Conservation (phyloP, 148 eudicot genomes). For the Camellia japonica region DNA sequence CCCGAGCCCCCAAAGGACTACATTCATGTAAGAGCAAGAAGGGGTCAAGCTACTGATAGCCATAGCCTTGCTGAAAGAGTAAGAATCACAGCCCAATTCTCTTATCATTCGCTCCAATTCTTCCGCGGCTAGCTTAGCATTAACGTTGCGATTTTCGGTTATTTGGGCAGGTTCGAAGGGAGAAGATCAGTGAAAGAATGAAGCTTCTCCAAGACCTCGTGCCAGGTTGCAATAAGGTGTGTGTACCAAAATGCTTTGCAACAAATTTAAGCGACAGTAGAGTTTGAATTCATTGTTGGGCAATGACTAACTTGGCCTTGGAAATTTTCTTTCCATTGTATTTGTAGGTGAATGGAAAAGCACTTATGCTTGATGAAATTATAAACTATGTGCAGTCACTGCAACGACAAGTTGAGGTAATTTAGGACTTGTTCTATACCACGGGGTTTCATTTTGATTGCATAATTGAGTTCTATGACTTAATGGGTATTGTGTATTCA, state of each 20-base stretch:
- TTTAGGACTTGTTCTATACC: background rate
- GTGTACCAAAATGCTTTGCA: background rate
- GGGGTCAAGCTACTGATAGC: conserved; percentile 98
- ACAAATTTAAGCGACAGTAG: background rate
- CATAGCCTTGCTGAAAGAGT: conserved; percentile 98
- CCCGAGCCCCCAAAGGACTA: conserved; percentile 82
- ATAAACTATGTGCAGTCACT: conserved; percentile 91
- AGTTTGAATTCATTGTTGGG: background rate
- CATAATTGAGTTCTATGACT: background rate
- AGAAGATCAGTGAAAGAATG: conserved; percentile 95
- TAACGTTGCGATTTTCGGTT: background rate
- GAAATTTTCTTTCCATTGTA: background rate
- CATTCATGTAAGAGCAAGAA: conserved; percentile 96
- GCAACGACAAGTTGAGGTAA: conserved; percentile 95
- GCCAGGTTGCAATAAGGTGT: conserved; percentile 90
- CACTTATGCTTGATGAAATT: conserved; percentile 93
- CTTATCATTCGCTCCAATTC: background rate
- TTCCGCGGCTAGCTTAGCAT: background rate
- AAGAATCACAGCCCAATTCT: conserved; percentile 7
- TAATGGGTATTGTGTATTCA: background rate
- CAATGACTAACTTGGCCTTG: background rate
- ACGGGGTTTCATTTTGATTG: background rate
- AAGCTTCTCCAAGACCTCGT: conserved; percentile 95
- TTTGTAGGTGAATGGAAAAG: conserved; percentile 86
- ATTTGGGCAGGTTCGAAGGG: conserved; percentile 70